phyloP scores from a whole-genome alignment of 768 basidiomycete species.

The Boletellus emodensis region DNA sequence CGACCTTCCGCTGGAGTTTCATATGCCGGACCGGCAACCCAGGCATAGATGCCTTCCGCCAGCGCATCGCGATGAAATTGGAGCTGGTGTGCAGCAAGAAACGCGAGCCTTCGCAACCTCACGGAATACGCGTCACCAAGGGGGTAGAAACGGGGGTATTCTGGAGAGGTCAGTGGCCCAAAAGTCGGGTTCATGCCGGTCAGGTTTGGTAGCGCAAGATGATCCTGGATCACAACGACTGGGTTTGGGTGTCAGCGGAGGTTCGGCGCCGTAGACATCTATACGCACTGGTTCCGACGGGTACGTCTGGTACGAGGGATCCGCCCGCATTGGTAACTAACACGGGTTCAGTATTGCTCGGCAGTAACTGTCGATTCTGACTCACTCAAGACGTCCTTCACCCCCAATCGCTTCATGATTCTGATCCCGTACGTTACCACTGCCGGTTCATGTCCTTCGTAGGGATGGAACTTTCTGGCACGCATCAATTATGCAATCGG shows the following conservation, averaged over 20 bases:
- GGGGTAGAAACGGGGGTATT: conserved; percentile 74
- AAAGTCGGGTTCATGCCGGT: conserved; percentile 77
- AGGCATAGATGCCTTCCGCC: conserved; percentile 82
- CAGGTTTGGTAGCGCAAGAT: conserved; percentile 75
- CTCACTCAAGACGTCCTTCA: conserved; percentile 72
- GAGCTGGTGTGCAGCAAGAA: conserved; percentile 66
- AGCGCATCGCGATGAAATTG: conserved; percentile 51
- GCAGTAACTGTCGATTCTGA: conserved; percentile 3
- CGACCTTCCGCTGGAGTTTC: conserved; percentile 86
- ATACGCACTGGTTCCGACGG: conserved; percentile 77
- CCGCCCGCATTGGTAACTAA: conserved; percentile 89
- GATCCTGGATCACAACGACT: conserved; percentile 86
- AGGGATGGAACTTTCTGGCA: conserved; percentile 66
- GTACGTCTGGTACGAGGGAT: conserved; percentile 65
- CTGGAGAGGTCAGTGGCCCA: conserved; percentile 58
- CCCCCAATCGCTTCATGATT: conserved; percentile 72
- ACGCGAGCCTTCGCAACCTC: conserved; percentile 63
- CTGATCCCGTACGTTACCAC: conserved; percentile 77
- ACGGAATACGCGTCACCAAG: conserved; percentile 81
- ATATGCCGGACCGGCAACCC: conserved; percentile 88
- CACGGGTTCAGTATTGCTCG: conserved; percentile 1
- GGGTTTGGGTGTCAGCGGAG: conserved; percentile 6
- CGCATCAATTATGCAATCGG: conserved; percentile 4
- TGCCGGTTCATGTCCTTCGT: conserved; percentile 73
- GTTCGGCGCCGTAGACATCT: not conserved